Conservation (phyloP, 805 yeast species). For the Yamadazyma ubonensis region DNA sequence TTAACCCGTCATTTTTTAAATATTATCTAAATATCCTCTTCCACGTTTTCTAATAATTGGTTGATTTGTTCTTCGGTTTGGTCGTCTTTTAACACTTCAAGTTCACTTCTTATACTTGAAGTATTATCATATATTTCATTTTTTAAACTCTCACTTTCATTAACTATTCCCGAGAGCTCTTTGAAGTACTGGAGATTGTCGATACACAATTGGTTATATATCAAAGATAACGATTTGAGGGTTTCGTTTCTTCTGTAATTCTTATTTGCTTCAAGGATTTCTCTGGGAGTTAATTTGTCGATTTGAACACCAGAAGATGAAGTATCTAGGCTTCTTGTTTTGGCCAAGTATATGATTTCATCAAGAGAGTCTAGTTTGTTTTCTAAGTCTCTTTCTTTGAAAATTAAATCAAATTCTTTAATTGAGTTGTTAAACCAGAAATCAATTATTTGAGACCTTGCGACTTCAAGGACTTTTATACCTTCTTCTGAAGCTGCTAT, state of each 20-base stretch:
- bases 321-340: constrained; percentile 22
- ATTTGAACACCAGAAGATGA: constrained; percentile 22
- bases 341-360: constrained; percentile 44
- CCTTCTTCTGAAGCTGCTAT: constrained; percentile 50
- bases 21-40: constrained; percentile 10
- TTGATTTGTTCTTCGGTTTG: constrained; percentile 23
- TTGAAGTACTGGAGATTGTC: constrained; percentile 33
- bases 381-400: constrained; percentile 47
- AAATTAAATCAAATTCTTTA: constrained; percentile 55
- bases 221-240: constrained; percentile 29
- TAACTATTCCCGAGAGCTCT: constrained; percentile 21
- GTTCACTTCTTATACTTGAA: constrained; percentile 21
- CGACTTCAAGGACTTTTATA: constrained; percentile 42
- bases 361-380: constrained; percentile 47
- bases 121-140: constrained; percentile 22
- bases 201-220: constrained; percentile 34
- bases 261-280: constrained; percentile 33
- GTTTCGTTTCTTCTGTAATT: constrained; percentile 21
- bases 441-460: constrained; percentile 50
- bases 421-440: constrained; percentile 51
- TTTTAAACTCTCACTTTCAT: constrained; percentile 22
- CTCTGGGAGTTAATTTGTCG: constrained; percentile 29
- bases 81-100: constrained; percentile 19
- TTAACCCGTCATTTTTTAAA: not conserved
- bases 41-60: constrained; percentile 20